phyloP scores from a whole-genome alignment of 176 grass and related monocot genomes.

The Carex scoparia region DNA sequence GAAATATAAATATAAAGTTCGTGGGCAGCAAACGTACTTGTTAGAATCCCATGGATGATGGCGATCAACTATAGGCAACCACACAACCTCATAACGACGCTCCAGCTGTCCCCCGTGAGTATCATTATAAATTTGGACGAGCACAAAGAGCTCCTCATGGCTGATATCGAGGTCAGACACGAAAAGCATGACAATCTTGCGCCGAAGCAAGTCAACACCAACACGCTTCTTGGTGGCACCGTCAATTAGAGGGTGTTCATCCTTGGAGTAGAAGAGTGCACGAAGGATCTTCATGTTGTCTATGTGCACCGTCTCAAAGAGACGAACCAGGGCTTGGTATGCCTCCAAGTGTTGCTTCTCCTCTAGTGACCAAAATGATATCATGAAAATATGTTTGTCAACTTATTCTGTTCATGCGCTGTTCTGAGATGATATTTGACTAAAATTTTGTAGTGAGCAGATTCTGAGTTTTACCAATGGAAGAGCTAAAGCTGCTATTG shows the following conservation, averaged over 20 bases:
- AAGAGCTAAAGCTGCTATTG: background rate
- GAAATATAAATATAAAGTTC: background rate
- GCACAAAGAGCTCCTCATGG: constrained; percentile 39
- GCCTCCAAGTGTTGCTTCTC: constrained; percentile 41
- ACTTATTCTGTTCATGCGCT: too few relatives aligned
- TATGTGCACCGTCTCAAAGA: constrained; percentile 35
- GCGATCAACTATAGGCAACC: constrained; percentile 35
- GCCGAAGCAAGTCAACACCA: constrained; percentile 29
- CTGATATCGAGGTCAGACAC: constrained; percentile 37
- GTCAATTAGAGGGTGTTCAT: constrained; percentile 31
- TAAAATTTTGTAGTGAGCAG: background rate
- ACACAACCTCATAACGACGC: constrained; percentile 35
- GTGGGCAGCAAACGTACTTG: background rate
- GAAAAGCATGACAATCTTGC: constrained; percentile 46
- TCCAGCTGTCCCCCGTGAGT: constrained; percentile 26
- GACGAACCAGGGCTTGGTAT: constrained; percentile 26
- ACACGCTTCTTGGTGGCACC: constrained; percentile 24
- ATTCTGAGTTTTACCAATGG: background rate
- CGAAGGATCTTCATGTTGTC: constrained; percentile 45
- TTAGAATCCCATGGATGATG: constrained; percentile 18
- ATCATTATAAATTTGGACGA: constrained; percentile 37
- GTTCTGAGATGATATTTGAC: background rate
- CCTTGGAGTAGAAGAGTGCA: constrained; percentile 34
- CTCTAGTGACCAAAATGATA: constrained; percentile 18
- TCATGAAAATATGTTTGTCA: background rate